Percentiles rank a stretch among this genome's conserved stretches.
These are phyloP conservation scores for Lepidopterella palustris DNA, from an alignment of 495 filamentous ascomycete genomes.

Conservation along the genomic window DNA sequence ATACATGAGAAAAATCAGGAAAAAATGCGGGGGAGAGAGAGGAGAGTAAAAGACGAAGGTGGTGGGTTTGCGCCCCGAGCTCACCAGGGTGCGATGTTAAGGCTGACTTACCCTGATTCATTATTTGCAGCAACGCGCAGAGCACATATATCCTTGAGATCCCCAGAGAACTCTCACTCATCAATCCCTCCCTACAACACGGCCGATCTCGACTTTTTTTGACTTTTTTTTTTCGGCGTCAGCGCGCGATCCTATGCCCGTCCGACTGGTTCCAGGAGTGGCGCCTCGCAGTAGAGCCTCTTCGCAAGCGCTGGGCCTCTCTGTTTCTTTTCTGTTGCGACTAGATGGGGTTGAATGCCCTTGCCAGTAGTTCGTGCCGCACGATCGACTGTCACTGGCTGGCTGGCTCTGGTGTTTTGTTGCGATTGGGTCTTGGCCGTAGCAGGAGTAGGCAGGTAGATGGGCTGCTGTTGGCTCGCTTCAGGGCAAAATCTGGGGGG, in stretches of 20 bases:
- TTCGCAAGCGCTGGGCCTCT: not conserved
- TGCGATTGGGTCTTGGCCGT: not conserved
- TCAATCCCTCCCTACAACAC: not conserved
- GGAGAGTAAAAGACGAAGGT: not conserved
- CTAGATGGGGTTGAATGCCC: not conserved
- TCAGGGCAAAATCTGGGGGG: constrained; percentile 25
- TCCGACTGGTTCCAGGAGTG: not conserved
- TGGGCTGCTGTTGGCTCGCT: constrained; percentile 28
- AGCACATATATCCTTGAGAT: not conserved
- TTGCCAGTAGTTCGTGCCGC: not conserved
- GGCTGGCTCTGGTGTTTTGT: not conserved
- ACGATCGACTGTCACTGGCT: not conserved
- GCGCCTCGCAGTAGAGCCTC: not conserved
- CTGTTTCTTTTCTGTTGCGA: not conserved
- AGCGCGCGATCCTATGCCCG: not conserved
- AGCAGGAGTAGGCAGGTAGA: constrained; percentile 3
- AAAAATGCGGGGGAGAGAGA: constrained; percentile 14
- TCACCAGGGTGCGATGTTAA: constrained; percentile 20
- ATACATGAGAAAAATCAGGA: constrained; percentile 10
- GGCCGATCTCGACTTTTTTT: too few relatives aligned
- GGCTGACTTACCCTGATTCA: constrained; percentile 33
- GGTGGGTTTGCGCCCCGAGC: constrained; percentile 16
- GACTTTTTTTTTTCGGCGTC: too few relatives aligned
- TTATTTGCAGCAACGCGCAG: constrained; percentile 22
- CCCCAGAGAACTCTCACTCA: not conserved